A percentile compares a stretch with the other conserved stretches of the same genome.
These are phyloP conservation scores for Cercophora newfieldiana DNA, from an alignment of 495 filamentous ascomycete genomes.

Conservation along the genomic window DNA sequence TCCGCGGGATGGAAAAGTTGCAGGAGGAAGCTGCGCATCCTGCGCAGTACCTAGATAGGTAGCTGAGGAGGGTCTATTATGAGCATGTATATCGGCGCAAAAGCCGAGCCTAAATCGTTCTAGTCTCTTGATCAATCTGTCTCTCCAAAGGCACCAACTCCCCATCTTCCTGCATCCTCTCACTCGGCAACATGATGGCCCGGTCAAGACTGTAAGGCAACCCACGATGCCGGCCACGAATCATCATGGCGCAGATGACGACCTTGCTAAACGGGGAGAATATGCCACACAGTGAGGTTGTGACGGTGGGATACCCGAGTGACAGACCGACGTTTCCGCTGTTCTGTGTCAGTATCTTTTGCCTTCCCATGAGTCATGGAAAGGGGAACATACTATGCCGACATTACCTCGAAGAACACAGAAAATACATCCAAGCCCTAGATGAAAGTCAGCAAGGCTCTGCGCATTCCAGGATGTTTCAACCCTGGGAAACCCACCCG, in stretches of 20 bases:
- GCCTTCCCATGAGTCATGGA: background rate
- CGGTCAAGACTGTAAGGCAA: slow-evolving; percentile 85
- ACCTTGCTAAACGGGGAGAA: slow-evolving; percentile 76
- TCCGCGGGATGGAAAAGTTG: too few species aligned
- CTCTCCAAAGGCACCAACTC: slow-evolving; percentile 1
- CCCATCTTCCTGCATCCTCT: slow-evolving; percentile 34
- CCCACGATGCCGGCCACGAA: slow-evolving; percentile 89
- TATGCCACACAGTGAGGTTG: slow-evolving; percentile 74
- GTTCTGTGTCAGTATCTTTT: background rate
- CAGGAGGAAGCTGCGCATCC: too few species aligned
- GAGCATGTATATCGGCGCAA: too few species aligned
- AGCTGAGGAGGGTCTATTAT: too few species aligned
- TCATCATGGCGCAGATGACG: slow-evolving; percentile 87
- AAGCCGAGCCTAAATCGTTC: too few species aligned
- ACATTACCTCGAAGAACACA: slow-evolving; percentile 82
- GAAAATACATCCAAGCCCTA: slow-evolving; percentile 68
- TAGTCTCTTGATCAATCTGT: too few species aligned
- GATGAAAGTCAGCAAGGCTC: background rate
- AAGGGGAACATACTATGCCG: slow-evolving; percentile 59
- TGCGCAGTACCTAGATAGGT: too few species aligned
- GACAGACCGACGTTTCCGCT: slow-evolving; percentile 80
- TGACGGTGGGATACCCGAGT: slow-evolving; percentile 69
- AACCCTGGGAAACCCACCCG: slow-evolving; percentile 9
- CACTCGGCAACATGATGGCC: slow-evolving; percentile 77
- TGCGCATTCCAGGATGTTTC: background rate